Evolutionary conservation across 2,329 filamentous ascomycete species (phyloP).

Genomic region (Beauveria scarabaeidicola): DNA sequence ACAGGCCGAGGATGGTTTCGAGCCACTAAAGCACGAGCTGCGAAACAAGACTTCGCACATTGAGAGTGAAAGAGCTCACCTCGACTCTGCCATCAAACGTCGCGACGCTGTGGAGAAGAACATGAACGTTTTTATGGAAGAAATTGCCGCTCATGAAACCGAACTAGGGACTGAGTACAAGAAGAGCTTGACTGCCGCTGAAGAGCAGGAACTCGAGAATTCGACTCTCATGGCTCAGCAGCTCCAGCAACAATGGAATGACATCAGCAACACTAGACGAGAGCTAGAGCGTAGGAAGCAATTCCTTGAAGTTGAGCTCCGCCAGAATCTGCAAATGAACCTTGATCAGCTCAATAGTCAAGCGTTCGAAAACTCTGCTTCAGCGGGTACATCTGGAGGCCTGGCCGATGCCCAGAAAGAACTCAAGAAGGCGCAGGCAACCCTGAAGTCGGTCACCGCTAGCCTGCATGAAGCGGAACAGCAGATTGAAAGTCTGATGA

Average conservation of each 20-base stretch:
- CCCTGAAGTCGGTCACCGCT: conserved; percentile 55
- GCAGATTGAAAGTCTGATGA: conserved; percentile 49
- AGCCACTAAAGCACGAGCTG: conserved; percentile 69
- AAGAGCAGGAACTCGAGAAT: conserved; percentile 70
- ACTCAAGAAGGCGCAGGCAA: conserved; percentile 66
- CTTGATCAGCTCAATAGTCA: conserved; percentile 77
- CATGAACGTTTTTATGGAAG: conserved; percentile 67
- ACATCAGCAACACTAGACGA: conserved; percentile 62
- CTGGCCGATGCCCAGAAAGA: conserved; percentile 74
- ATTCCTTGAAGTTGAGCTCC: conserved; percentile 75
- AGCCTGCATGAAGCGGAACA: conserved; percentile 68
- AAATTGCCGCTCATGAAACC: conserved; percentile 65
- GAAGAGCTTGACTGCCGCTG: conserved; percentile 73
- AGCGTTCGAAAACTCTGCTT: conserved; percentile 55
- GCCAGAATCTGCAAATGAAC: conserved; percentile 79
- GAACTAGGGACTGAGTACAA: conserved; percentile 86
- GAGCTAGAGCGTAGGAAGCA: conserved; percentile 75
- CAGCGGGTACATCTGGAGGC: conserved; percentile 50
- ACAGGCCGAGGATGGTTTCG: conserved; percentile 74
- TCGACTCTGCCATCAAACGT: conserved; percentile 58
- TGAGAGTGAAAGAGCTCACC: conserved; percentile 61
- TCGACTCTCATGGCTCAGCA: conserved; percentile 63
- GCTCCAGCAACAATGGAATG: conserved; percentile 67
- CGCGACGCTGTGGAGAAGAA: conserved; percentile 65
- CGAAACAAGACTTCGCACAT: conserved; percentile 66